Evolutionary conservation across 2,329 filamentous ascomycete genomes (phyloP).

Genomic region (Cercospora beticola): DNA sequence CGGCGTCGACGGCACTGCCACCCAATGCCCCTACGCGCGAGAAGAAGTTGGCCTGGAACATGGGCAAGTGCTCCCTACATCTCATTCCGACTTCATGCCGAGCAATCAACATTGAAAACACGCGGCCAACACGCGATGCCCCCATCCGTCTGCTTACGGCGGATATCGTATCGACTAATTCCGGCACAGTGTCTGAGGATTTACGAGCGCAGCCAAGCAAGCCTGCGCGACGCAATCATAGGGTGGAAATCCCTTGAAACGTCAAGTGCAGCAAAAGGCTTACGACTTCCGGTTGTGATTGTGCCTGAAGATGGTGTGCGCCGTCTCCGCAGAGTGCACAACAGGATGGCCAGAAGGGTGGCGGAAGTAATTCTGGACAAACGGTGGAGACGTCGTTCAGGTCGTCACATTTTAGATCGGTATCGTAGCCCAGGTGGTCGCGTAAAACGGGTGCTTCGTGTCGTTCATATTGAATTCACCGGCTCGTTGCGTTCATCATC

Average conservation of each 20-base stretch:
- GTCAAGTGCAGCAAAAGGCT: not conserved
- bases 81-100: not conserved
- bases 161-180: not conserved
- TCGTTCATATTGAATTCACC: not conserved
- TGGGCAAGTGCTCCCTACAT: not conserved
- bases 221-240: not conserved
- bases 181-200: not conserved
- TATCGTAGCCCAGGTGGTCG: not conserved
- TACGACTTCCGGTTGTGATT: not conserved
- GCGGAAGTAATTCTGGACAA: not conserved
- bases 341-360: not conserved
- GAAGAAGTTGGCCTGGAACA: not conserved
- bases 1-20: not conserved
- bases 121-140: not conserved
- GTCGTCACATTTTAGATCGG: not conserved
- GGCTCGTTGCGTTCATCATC: not conserved
- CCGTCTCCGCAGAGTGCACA: not conserved
- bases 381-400: not conserved
- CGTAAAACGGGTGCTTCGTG: not conserved
- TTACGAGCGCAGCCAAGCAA: not conserved
- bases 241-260: not conserved
- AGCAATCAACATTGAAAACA: not conserved
- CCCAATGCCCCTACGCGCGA: not conserved
- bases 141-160: not conserved
- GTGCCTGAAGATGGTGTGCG: not conserved